Evolutionary conservation across 2,329 filamentous ascomycete genomes (phyloP).

Genomic region (Fusarium tupiense): DNA sequence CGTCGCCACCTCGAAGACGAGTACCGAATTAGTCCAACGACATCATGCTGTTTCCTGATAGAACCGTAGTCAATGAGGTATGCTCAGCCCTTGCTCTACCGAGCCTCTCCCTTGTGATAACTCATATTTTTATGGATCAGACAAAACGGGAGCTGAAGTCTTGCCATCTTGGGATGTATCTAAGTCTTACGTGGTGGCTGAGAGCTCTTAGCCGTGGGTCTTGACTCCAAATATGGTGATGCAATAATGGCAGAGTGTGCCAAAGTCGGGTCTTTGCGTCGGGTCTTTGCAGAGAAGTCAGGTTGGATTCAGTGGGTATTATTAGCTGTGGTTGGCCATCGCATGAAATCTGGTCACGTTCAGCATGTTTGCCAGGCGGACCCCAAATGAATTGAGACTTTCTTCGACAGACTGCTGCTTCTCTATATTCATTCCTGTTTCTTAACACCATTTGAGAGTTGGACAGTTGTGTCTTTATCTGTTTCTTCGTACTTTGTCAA

Average conservation of each 20-base stretch:
- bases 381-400: too few relatives aligned
- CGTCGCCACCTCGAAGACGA: background rate
- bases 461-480: background rate
- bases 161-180: too few relatives aligned
- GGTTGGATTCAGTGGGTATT: background rate
- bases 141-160: too few relatives aligned
- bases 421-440: background rate
- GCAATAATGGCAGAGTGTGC: fast-evolving
- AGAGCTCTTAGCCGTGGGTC: background rate
- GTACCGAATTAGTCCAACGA: too few relatives aligned
- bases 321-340: background rate
- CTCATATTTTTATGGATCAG: too few relatives aligned
- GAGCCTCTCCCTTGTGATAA: too few relatives aligned
- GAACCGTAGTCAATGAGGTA: too few relatives aligned
- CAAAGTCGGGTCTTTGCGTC: background rate
- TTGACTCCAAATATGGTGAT: background rate
- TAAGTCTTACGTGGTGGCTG: too few relatives aligned
- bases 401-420: background rate
- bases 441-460: background rate
- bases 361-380: background rate
- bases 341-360: background rate
- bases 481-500: background rate
- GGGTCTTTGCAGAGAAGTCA: background rate
- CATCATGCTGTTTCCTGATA: too few relatives aligned
- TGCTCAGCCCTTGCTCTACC: too few relatives aligned